Percentiles rank a stretch among this genome's conserved stretches.
phyloP scores from a whole-genome alignment of 2,329 filamentous ascomycete species.

The Ilyonectria mors-panacis region DNA sequence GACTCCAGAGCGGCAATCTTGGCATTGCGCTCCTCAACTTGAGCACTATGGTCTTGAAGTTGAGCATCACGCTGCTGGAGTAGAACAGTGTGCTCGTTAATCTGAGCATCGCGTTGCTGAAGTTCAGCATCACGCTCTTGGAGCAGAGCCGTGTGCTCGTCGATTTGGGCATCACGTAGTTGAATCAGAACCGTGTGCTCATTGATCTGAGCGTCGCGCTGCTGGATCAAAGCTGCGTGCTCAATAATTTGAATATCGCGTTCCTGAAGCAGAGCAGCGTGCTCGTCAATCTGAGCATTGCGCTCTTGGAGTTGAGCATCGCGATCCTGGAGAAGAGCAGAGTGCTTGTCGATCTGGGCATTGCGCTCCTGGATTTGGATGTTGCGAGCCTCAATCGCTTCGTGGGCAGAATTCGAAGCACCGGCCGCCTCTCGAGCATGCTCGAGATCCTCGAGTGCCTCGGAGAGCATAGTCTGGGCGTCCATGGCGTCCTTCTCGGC shows the following conservation, averaged over 20 bases:
- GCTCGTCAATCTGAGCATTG: conserved; percentile 36
- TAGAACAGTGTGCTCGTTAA: conserved; percentile 38
- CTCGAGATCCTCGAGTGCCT: conserved; percentile 65
- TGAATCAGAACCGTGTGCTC: conserved; percentile 55
- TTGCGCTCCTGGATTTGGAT: conserved; percentile 53
- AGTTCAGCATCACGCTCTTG: conserved; percentile 35
- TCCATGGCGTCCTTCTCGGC: conserved; percentile 57
- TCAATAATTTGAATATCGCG: conserved; percentile 37
- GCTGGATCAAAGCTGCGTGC: conserved; percentile 54
- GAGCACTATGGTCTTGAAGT: conserved; percentile 50
- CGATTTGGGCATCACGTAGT: conserved; percentile 26
- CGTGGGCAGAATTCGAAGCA: conserved; percentile 44
- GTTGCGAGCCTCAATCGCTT: conserved; percentile 53
- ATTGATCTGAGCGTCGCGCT: conserved; percentile 44
- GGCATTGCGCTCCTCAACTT: conserved; percentile 57
- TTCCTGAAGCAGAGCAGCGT: conserved; percentile 39
- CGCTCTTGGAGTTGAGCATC: conserved; percentile 41
- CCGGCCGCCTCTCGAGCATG: conserved; percentile 46
- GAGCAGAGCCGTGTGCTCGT: conserved; percentile 14
- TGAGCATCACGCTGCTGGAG: conserved; percentile 48
- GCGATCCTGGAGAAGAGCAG: conserved; percentile 41
- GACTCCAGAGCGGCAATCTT: conserved; percentile 61
- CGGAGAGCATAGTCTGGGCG: conserved; percentile 65
- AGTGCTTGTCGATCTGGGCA: conserved; percentile 12
- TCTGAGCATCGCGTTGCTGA: conserved; percentile 25